Evolutionary conservation across 768 basidiomycete species (phyloP), one percentile per base, ranked within the genome.

Genomic region (Megacollybia marginata): DNA sequence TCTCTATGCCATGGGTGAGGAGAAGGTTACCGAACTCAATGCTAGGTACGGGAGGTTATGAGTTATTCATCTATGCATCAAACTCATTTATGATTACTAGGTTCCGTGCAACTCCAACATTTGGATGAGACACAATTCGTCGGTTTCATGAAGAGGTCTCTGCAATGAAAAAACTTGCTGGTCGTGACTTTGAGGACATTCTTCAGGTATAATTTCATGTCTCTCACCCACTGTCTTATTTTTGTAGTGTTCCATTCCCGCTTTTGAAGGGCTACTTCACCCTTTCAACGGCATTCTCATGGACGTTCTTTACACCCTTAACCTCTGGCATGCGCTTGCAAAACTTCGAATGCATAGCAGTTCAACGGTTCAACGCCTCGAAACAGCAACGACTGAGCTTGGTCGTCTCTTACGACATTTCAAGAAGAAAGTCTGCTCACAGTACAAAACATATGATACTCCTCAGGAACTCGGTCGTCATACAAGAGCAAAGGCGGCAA

Each of bases 131-230:
- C 51, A 44, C 1, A 57, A 71, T 71, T 10, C 57, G 62, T 0
- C 52, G 52, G 7, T 71, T 72, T 49, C 42, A 54, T 2, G 33
- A 47, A 1, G 65, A 67, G 44, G 51, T 62, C 1, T 59, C 65
- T 0, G 59, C 62, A 15, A 57, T 67, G 54, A 61, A 62, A 42
- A 55, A 67, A 12, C 46, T 62, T 5, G 60, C 63, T 2, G 71
- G 65, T 1, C 52, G 61, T 0, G 61, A 71, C 34, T 72, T 61
- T 33, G 65, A 71, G 44, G 66, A 72, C 28, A 23, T 60, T 0
- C 34, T 57, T 1, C 53, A 66, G 64, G 60, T 0, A 38, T 46
- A 5, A 47, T 28, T 28, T 44, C 2, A 44, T 60, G 10, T 7
- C 33, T 28, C 23, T 28, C 19, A 3, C 33, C 20, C 7, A n/a